Percentiles rank a stretch among this genome's conserved stretches.
Evolutionary conservation across 2,329 filamentous ascomycete species (phyloP).

Genomic region (Trichophyton mentagrophytes): DNA sequence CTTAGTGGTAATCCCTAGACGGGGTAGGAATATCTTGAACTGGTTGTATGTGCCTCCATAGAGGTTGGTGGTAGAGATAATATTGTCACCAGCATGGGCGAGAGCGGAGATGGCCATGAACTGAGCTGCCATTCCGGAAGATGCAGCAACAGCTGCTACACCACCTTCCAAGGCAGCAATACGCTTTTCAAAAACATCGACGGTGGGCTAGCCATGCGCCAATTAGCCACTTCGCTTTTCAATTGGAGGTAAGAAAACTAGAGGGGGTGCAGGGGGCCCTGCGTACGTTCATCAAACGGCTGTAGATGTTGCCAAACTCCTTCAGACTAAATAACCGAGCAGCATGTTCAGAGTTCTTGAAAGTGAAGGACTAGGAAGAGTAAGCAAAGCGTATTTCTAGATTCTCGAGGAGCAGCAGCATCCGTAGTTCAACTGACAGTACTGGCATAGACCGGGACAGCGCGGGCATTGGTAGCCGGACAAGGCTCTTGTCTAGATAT

Average conservation of each 20-base stretch:
- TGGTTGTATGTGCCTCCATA: slow-evolving; percentile 97
- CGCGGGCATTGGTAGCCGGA: slow-evolving; percentile 68
- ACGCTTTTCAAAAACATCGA: slow-evolving; percentile 92
- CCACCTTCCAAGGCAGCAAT: slow-evolving; percentile 93
- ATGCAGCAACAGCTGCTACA: slow-evolving; percentile 67
- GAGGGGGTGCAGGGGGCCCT: slow-evolving; percentile 20
- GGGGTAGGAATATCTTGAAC: slow-evolving; percentile 78
- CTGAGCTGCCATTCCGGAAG: slow-evolving; percentile 81
- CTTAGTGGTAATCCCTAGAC: slow-evolving; percentile 78
- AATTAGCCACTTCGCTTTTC: background rate
- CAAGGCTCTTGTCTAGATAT: slow-evolving; percentile 60
- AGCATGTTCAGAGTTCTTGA: slow-evolving; percentile 93
- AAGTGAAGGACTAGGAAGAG: slow-evolving; percentile 58
- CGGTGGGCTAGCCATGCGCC: slow-evolving; percentile 52
- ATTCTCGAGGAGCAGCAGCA: background rate
- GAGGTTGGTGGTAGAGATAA: slow-evolving; percentile 76
- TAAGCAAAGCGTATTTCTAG: background rate
- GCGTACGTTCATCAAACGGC: slow-evolving; percentile 86
- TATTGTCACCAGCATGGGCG: slow-evolving; percentile 83
- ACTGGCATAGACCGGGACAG: slow-evolving; percentile 90
- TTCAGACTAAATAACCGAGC: slow-evolving; percentile 93
- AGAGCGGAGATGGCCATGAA: slow-evolving; percentile 80
- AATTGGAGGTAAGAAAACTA: background rate
- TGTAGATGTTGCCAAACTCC: slow-evolving; percentile 96
- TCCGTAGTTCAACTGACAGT: slow-evolving; percentile 40